phyloP scores from a whole-genome alignment of 805 yeast genomes.

The Cyberlindnera maritima region DNA sequence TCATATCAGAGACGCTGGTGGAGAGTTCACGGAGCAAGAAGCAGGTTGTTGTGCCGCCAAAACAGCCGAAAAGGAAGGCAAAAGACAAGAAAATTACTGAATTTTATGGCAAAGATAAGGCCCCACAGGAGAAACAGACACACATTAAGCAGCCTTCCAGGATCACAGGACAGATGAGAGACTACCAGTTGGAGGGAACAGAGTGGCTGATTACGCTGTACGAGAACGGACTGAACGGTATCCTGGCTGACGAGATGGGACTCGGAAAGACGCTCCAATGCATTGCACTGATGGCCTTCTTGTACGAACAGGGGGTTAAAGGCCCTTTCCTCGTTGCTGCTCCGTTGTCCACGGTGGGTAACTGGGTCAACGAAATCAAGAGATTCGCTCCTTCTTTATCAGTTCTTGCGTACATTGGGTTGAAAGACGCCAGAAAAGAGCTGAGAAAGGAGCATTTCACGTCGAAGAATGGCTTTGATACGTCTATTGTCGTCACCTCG shows the following conservation, averaged over 20 bases:
- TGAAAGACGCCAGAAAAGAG: conserved; percentile 50
- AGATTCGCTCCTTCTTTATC: conserved; percentile 71
- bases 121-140: conserved; percentile 20
- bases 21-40: conserved; percentile 41
- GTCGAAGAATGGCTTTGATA: conserved; percentile 20
- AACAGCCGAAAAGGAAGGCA: conserved; percentile 21
- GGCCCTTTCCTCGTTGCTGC: conserved; percentile 82
- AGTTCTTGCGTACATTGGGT: conserved; percentile 63
- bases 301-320: conserved; percentile 71
- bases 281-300: conserved; percentile 70
- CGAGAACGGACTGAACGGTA: conserved; percentile 93
- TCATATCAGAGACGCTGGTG: conserved; percentile 76
- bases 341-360: conserved; percentile 80
- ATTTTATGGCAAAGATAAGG: conserved; percentile 24
- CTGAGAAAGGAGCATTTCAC: conserved; percentile 34
- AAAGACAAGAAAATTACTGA: conserved; percentile 16
- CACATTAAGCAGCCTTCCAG: conserved; percentile 48
- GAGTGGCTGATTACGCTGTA: conserved; percentile 87
- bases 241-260: conserved; percentile 97
- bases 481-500: conserved; percentile 68
- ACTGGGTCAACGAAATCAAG: conserved; percentile 75
- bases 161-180: no score
- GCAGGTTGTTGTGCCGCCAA: conserved; percentile 23
- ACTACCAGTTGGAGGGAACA: conserved; percentile 85
- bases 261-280: conserved; percentile 92